phyloP scores from a whole-genome alignment of 2,329 filamentous ascomycete species.

The Verticillium isaacii region DNA sequence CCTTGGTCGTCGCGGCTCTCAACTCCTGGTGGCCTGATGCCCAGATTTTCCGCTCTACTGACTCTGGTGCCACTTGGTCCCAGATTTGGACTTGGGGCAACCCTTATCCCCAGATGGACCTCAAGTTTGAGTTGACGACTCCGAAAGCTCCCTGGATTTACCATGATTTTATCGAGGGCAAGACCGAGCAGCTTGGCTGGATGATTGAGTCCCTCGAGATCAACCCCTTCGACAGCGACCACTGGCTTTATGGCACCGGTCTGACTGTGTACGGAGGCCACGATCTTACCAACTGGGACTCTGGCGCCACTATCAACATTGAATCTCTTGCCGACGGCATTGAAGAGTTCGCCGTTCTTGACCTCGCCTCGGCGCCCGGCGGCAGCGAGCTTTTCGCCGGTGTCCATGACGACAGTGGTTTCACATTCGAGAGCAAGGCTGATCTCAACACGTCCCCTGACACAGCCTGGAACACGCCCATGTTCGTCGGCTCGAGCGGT shows the following conservation, averaged over 20 bases:
- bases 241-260: conserved; percentile 57
- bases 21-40: conserved; percentile 59
- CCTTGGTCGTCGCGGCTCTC: conserved; percentile 49
- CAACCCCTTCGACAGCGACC: conserved; percentile 52
- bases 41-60: conserved; percentile 49
- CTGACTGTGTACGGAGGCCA: conserved; percentile 48
- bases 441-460: conserved; percentile 36
- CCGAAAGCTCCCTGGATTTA: conserved; percentile 50
- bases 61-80: conserved; percentile 51
- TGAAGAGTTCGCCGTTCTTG: conserved; percentile 47
- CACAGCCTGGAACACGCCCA: conserved; percentile 40
- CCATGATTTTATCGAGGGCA: conserved; percentile 39
- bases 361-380: conserved; percentile 41
- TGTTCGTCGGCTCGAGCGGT: conserved; percentile 38
- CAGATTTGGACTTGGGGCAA: conserved; percentile 46
- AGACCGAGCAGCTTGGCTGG: conserved; percentile 51
- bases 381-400: conserved; percentile 48
- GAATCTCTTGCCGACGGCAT: conserved; percentile 49
- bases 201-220: conserved; percentile 58
- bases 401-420: conserved; percentile 47
- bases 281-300: conserved; percentile 51
- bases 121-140: conserved; percentile 41
- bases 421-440: conserved; percentile 35
- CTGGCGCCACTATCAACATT: conserved; percentile 39
- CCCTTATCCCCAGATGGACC: conserved; percentile 35